These are phyloP conservation scores for Oryza officinalis DNA, from an alignment of 176 grass and related monocot genomes.

Conservation along the genomic window DNA sequence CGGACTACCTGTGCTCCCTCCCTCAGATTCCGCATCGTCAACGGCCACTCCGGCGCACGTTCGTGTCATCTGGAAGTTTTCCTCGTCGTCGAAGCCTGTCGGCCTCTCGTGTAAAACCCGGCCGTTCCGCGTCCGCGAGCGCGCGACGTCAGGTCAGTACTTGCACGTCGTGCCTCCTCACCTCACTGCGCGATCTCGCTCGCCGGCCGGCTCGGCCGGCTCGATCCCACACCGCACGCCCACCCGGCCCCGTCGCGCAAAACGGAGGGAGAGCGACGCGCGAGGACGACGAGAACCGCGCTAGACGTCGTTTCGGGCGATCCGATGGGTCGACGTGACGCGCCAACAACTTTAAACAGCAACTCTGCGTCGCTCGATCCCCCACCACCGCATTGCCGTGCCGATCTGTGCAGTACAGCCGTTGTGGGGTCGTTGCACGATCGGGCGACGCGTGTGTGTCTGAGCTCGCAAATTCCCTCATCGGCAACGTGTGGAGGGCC, in stretches of 20 bases:
- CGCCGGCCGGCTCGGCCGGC: too few relatives aligned
- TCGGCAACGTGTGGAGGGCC: background rate
- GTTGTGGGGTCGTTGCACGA: background rate
- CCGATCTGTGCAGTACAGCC: background rate
- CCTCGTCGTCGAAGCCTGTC: background rate
- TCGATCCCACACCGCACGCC: too few relatives aligned
- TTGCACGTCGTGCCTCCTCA: too few relatives aligned
- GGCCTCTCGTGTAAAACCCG: background rate
- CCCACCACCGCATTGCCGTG: background rate
- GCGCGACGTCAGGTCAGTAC: background rate
- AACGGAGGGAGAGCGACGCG: background rate
- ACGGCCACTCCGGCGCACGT: too few relatives aligned
- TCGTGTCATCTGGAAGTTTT: conserved; percentile 8
- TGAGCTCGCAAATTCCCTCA: background rate
- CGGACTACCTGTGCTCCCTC: background rate
- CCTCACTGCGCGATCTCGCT: too few relatives aligned
- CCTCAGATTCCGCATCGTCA: background rate
- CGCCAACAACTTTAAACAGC: conserved; percentile 20
- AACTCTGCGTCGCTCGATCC: background rate
- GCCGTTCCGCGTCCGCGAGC: background rate
- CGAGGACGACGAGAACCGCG: too few relatives aligned
- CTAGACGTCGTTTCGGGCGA: background rate
- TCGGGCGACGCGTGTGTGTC: background rate
- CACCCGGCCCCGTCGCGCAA: too few relatives aligned
- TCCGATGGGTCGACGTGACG: conserved; percentile 13